A percentile compares a stretch with the other conserved stretches of the same genome.
Conservation (phyloP, 192 early-diverging fungal species). For the Haplosporangium gracile region DNA sequence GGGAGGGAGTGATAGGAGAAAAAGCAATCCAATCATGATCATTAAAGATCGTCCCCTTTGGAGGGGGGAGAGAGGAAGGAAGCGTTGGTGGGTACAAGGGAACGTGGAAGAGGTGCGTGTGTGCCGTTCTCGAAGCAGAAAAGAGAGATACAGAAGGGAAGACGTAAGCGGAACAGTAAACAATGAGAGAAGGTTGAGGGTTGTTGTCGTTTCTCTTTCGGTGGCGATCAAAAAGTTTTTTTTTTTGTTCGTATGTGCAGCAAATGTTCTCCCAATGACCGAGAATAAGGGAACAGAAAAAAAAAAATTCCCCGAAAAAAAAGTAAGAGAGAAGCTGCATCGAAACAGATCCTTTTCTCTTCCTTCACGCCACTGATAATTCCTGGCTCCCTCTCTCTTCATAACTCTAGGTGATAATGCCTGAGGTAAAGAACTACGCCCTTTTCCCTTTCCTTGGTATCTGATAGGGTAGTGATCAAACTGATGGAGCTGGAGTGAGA, state of each 20-base stretch:
- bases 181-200: not conserved
- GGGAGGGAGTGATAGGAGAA: not conserved
- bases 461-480: not conserved
- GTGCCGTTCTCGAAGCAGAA: too few relatives aligned
- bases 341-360: not conserved
- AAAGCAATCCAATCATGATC: constrained; percentile 2
- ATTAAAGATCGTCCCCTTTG: not conserved
- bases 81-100: too few relatives aligned
- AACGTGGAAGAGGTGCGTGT: too few relatives aligned
- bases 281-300: not conserved
- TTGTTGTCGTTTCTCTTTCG: not conserved
- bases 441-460: not conserved
- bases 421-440: not conserved
- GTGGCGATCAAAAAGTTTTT: not conserved
- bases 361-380: not conserved
- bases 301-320: not conserved
- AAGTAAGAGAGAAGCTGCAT: not conserved
- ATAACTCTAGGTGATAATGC: not conserved
- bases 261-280: not conserved
- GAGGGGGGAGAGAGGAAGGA: not conserved
- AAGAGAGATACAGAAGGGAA: too few relatives aligned
- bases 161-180: not conserved
- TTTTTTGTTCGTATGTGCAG: not conserved
- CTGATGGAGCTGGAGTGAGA: not conserved
- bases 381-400: not conserved